Evolutionary conservation across 2,329 filamentous ascomycete species (phyloP).

Genomic region (Shiraia sp.): DNA sequence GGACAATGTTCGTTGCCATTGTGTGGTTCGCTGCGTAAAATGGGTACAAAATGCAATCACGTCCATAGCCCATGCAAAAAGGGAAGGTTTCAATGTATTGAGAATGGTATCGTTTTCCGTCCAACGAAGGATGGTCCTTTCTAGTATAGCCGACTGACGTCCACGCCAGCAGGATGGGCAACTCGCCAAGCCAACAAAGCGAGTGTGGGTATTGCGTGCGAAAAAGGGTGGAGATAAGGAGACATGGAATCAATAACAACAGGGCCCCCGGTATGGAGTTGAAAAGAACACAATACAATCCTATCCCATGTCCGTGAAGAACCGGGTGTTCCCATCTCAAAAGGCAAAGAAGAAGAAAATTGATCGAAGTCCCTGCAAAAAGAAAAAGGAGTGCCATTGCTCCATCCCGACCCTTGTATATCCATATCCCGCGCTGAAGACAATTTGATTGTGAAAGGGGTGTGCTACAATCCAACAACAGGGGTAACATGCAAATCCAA

Average conservation of each 20-base stretch:
- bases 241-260: conserved; percentile 15
- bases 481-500: conserved; percentile 37
- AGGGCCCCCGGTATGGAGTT: conserved; percentile 4
- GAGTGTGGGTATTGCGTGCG: conserved; percentile 32
- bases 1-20: no score
- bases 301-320: conserved; percentile 9
- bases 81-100: no score
- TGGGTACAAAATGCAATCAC: no score
- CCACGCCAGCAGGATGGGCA: conserved; percentile 23
- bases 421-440: conserved; percentile 34
- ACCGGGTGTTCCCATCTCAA: no score
- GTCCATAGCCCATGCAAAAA: no score
- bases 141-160: conserved; percentile 30
- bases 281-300: conserved; percentile 1
- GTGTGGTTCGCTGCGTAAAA: no score
- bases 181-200: conserved; percentile 26
- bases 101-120: conserved; percentile 36
- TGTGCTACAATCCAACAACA: conserved; percentile 27
- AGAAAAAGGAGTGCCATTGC: conserved; percentile 17
- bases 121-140: conserved; percentile 43
- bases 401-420: conserved; percentile 21
- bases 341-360: no score
- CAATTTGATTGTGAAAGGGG: conserved; percentile 37
- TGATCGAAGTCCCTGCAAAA: conserved; percentile 4
- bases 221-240: conserved; percentile 7